Evolutionary conservation across 495 filamentous ascomycete genomes (phyloP), one percentile per base, ranked within the genome.

Genomic region (Xylaria flabelliformis): DNA sequence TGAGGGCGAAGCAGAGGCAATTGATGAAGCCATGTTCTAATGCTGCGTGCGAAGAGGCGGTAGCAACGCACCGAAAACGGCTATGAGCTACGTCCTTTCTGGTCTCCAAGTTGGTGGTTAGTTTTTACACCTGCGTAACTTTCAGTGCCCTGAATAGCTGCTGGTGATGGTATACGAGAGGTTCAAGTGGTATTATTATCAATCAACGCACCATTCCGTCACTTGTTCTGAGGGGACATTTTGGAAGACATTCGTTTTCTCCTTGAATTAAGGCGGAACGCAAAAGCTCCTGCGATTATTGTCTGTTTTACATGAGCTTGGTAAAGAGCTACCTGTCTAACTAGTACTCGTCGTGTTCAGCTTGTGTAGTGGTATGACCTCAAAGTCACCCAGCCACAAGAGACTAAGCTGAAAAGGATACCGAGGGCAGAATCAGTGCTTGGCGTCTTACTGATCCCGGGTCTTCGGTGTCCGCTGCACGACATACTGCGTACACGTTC

Each of bases 341-440:
- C 17, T 19, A 44, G 65, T 32, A 24, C 65, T 55, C 34, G 5
- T 55, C 44, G 0, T 34, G 46, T 53, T 67, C 64, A 67, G 64
- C 64, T 67, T 53, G 64, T 29, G 3, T 58, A 65, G 34, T 13
- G 61, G 64, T 70, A n/a, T 39, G 39, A 48, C 42, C 26, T 48
- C 26, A 42, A 21, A 24, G 32, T 29, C 48, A 21, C 65, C 76
- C 75, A 75, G 74, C 77, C 73, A 76, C 73, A 32, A 29, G n/a
- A 44, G 51, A 73, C 77, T 78, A 78, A 69, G 67, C 77, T 75
- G 41, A 64, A 78, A 77, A 53, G 59, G 75, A 75, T 59, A 69
- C 67, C 67, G 67, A 69, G 42, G 64, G 42, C 48, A 42, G 17
- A 53, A 26, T 21, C 41, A 50, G 41, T 13, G 53, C 67, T 69